Evolutionary conservation across 2,329 filamentous ascomycete genomes (phyloP).

Genomic region (Ophiostoma sp.): DNA sequence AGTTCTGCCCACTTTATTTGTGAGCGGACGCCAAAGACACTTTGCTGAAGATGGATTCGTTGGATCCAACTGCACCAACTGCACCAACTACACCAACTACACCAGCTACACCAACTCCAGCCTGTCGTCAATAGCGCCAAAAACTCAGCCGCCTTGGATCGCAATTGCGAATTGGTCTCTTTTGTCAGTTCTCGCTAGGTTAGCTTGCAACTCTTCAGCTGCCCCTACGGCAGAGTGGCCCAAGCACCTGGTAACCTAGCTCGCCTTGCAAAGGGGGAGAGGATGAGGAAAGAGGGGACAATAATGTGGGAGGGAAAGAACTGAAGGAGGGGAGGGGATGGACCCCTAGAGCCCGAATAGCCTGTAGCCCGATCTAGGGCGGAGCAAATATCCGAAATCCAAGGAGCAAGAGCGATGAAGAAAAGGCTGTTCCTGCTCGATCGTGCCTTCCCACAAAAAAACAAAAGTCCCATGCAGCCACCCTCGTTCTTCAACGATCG

Average conservation of each 20-base stretch:
- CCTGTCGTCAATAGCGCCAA: conserved; percentile 1
- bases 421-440: neutral
- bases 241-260: conserved; percentile 18
- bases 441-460: neutral
- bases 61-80: neutral
- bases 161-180: neutral
- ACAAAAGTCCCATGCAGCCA: neutral
- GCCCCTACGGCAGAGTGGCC: neutral
- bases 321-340: neutral
- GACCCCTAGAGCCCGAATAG: neutral
- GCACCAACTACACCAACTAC: neutral
- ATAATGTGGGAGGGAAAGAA: neutral
- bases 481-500: neutral
- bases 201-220: neutral
- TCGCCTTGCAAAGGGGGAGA: neutral
- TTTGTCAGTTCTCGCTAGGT: neutral
- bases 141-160: neutral
- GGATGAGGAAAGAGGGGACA: neutral
- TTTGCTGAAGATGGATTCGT: neutral
- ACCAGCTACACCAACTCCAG: neutral
- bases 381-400: neutral
- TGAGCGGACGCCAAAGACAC: neutral
- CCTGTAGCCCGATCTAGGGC: neutral
- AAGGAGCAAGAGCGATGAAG: neutral
- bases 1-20: neutral